Evolutionary conservation across 2,329 filamentous ascomycete species (phyloP), one percentile per base, ranked within the genome.

Genomic region (Microsporum canis): DNA sequence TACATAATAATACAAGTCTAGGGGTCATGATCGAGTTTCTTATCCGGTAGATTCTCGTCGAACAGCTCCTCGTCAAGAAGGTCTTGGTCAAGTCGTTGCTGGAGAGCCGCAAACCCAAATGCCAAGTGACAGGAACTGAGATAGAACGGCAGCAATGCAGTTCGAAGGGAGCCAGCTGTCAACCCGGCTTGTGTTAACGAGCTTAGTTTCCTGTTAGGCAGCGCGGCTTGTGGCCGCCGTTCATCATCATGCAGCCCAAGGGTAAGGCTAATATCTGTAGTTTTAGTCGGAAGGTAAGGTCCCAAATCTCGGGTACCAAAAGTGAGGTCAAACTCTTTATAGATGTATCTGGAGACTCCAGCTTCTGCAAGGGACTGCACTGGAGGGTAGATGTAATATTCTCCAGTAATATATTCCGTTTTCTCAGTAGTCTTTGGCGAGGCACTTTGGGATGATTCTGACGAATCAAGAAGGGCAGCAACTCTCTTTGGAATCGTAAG

Each of bases 91-190:
- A 12, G 14, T 36, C 12, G 17, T 45, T 58, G 38, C 41, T 45
- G 57, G 23, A 39, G 29, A 7, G 62, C 66, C 29, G 72, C 68
- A 47, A 75, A 61, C 60, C 71, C 65, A 62, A 76, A 75, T 29
- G 74, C 72, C 67, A 76, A 67, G 8, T 69, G 66, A 60, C 73
- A 76, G 14, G 74, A 71, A 10, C 69, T 63, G 4, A 63, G 68
- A 57, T 75, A 76, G 56, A 76, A 74, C 0, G 68, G 68, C 59
- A 70, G 65, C 59, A 76, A 75, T 8, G 69, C 63, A 1, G 63
- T 59, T 51, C 68, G 62, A 39, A 69, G 60, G 38, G 65, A 60
- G 6, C 33, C 51, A 36, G 14, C 6, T 8, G 33, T 17, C 31
- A 57, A 60, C 10, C 63, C 57, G 1, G 39, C 29, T 6, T 58